A percentile compares a stretch with the other conserved stretches of the same genome.
Conservation (phyloP, 1,284 basidiomycete genomes). For the Peniophora sp. region DNA sequence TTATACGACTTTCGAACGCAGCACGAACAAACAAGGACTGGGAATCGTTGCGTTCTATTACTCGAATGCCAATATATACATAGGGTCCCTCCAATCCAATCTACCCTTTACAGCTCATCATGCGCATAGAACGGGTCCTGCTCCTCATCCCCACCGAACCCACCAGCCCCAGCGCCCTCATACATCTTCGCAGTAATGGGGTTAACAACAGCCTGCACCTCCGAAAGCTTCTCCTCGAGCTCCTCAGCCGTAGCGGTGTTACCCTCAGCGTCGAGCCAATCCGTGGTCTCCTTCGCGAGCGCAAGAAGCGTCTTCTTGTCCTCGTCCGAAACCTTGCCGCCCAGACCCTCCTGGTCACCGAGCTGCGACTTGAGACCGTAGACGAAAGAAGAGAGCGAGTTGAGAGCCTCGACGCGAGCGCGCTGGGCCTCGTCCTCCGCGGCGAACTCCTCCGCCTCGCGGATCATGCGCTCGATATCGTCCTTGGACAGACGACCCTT, state of each 20-base stretch:
- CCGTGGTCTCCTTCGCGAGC: constrained; percentile 82
- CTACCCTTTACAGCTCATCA: constrained; percentile 51
- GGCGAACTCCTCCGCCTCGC: constrained; percentile 87
- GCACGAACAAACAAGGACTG: no score
- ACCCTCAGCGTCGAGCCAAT: constrained; percentile 88
- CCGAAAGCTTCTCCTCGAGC: constrained; percentile 82
- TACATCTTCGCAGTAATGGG: constrained; percentile 77
- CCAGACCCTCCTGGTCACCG: constrained; percentile 81
- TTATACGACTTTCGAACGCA: no score
- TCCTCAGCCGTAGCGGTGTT: constrained; percentile 76
- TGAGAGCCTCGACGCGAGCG: constrained; percentile 84
- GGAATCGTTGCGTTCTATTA: not conserved
- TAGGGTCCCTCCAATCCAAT: not conserved
- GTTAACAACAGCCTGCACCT: constrained; percentile 53
- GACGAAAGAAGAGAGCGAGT: constrained; percentile 69
- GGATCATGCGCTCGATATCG: constrained; percentile 90
- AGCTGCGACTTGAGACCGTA: constrained; percentile 86
- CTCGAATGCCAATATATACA: not conserved
- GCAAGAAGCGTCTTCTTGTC: constrained; percentile 87
- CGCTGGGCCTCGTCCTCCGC: constrained; percentile 81
- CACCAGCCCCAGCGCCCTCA: constrained; percentile 28
- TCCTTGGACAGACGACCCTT: constrained; percentile 80
- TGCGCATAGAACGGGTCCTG: constrained; percentile 53
- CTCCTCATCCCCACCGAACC: constrained; percentile 26
- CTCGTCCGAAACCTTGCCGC: constrained; percentile 79